These are phyloP conservation scores for Darksidea phi DNA, from an alignment of 495 filamentous ascomycete species.

Conservation along the genomic window DNA sequence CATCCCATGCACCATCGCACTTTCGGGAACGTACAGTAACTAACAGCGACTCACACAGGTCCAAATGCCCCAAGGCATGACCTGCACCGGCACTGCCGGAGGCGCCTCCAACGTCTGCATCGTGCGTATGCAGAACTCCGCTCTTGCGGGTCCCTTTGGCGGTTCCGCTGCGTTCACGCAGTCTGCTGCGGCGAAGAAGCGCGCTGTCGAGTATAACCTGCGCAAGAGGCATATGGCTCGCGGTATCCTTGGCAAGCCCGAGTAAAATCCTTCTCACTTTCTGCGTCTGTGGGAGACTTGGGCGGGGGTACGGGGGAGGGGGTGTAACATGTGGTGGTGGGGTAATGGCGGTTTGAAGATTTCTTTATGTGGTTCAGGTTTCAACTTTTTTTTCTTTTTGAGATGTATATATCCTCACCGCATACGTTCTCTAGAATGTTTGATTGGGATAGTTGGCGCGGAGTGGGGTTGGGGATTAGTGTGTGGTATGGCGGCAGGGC, in stretches of 20 bases:
- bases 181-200: slow-evolving; percentile 31
- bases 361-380: too few relatives aligned
- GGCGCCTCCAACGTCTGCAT: slow-evolving; percentile 57
- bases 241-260: slow-evolving; percentile 32
- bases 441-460: too few relatives aligned
- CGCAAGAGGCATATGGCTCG: slow-evolving; percentile 37
- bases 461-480: too few relatives aligned
- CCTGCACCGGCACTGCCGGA: slow-evolving; percentile 54
- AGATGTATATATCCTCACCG: slow-evolving; percentile 6
- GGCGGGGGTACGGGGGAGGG: neutral
- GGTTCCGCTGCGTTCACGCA: slow-evolving; percentile 50
- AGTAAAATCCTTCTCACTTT: neutral
- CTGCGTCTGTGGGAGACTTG: neutral
- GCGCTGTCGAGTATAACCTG: slow-evolving; percentile 36
- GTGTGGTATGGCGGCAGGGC: too few relatives aligned
- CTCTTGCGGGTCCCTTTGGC: slow-evolving; percentile 60
- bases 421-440: slow-evolving; percentile 5
- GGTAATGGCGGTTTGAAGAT: slow-evolving; percentile 6
- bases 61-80: slow-evolving; percentile 62
- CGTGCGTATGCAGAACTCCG: slow-evolving; percentile 56
- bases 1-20: too few relatives aligned
- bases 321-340: neutral
- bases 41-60: too few relatives aligned
- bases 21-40: too few relatives aligned
- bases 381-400: neutral